Percentiles rank a stretch among this genome's conserved stretches.
Evolutionary conservation across 805 yeast species (phyloP).

Genomic region (Saccharomyces jurei): DNA sequence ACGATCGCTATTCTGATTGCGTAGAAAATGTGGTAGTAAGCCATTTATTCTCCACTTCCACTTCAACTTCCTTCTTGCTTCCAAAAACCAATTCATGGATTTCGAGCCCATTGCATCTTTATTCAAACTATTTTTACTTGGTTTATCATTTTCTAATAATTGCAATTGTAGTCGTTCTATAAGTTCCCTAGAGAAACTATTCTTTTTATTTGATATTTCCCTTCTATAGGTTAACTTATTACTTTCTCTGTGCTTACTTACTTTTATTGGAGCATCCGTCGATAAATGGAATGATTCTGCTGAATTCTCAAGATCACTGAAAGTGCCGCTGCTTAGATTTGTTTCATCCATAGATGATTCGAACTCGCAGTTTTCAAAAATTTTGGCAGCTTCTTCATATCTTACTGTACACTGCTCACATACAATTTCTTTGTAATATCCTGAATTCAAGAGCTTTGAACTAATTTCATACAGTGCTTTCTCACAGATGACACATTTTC

Average conservation of each 20-base stretch:
- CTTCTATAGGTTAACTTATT: background rate
- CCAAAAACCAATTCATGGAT: constrained; percentile 28
- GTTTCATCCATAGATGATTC: constrained; percentile 22
- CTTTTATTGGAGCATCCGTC: background rate
- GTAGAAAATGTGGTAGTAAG: constrained; percentile 32
- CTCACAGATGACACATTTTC: constrained; percentile 59
- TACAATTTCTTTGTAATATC: constrained; percentile 44
- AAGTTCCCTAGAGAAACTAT: constrained; percentile 29
- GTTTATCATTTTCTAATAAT: constrained; percentile 6
- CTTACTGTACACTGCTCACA: constrained; percentile 53
- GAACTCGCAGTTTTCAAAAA: constrained; percentile 34
- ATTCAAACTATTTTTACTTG: background rate
- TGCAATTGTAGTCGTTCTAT: constrained; percentile 29
- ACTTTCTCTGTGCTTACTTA: constrained; percentile 3
- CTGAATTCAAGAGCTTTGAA: constrained; percentile 11
- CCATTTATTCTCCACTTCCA: constrained; percentile 48
- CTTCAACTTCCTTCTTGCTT: constrained; percentile 36
- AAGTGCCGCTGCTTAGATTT: constrained; percentile 3
- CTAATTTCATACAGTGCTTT: constrained; percentile 59
- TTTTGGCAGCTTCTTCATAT: constrained; percentile 43
- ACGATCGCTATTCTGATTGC: constrained; percentile 1
- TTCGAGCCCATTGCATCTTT: constrained; percentile 12
- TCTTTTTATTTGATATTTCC: background rate
- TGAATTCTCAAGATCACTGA: constrained; percentile 10
- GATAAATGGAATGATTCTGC: constrained; percentile 5